phyloP scores from a whole-genome alignment of 1,284 basidiomycete genomes.

The Ceratobasidium sp. region DNA sequence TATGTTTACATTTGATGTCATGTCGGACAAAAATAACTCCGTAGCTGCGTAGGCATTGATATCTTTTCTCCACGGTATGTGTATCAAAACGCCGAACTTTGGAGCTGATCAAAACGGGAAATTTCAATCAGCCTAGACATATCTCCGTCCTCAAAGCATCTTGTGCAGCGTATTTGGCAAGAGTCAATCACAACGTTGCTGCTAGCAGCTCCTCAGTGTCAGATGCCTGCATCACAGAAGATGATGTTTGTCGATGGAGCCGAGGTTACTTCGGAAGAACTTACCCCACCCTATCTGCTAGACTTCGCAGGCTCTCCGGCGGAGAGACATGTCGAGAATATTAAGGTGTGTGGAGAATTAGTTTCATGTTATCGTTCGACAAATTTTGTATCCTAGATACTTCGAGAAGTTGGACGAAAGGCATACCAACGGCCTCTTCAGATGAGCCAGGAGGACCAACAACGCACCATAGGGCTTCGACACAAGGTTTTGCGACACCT shows the following conservation, averaged over 20 bases:
- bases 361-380: background rate
- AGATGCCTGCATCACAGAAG: slow-evolving; percentile 72
- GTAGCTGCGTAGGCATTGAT: slow-evolving; percentile 70
- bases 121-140: slow-evolving; percentile 69
- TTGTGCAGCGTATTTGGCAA: slow-evolving; percentile 84
- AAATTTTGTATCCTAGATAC: slow-evolving; percentile 62
- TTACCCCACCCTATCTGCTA: slow-evolving; percentile 81
- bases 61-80: slow-evolving; percentile 79
- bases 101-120: background rate
- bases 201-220: slow-evolving; percentile 71
- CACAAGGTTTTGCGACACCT: slow-evolving; percentile 69
- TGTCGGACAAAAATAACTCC: slow-evolving; percentile 22
- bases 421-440: slow-evolving; percentile 68
- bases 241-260: slow-evolving; percentile 71
- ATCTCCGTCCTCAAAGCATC: slow-evolving; percentile 72
- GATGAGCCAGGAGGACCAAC: slow-evolving; percentile 57
- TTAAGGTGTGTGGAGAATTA: slow-evolving; percentile 69
- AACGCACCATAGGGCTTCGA: slow-evolving; percentile 59
- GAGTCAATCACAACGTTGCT: slow-evolving; percentile 80
- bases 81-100: slow-evolving; percentile 8
- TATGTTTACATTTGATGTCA: slow-evolving; percentile 57
- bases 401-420: slow-evolving; percentile 73
- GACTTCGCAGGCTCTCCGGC: slow-evolving; percentile 76
- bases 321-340: slow-evolving; percentile 83
- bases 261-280: slow-evolving; percentile 62